Base-by-base conservation (phyloP, 2,329 filamentous ascomycete species). In the Alternaria arborescens region DNA sequence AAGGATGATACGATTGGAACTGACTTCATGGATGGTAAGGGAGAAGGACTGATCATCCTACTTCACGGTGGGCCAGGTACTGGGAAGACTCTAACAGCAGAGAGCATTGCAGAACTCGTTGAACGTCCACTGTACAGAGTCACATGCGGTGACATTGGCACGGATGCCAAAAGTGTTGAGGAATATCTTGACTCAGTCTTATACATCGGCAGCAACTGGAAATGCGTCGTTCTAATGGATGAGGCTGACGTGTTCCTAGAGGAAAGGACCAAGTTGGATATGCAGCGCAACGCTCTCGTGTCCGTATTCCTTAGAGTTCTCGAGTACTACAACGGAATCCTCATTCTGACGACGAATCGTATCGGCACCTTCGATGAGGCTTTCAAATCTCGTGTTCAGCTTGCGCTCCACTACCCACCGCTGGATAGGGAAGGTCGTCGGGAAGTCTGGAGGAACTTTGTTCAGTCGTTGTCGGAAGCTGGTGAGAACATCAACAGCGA, bases 231-330 rank as follows among this genome's bases (percentile, higher is more conserved):
- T 83, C 59, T 69, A 0, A 53, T 68, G 6, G 67, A 68, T n/a
- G 63, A 69, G 28, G 65, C 67, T 1, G 65, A 88, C 54, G 84
- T 87, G 11, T 88, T 86, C 71, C 81, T 88, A 5, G 83, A 86
- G 71, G 72, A 80, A 48, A 82, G 86, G 3, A 62, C 28, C 3
- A 32, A 53, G 18, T 48, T 40, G 2, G 65, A 64, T 26, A 24
- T 72, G 1, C 57, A 68, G 22, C 55, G 68, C 6, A 72, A 71
- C 34, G 63, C 67, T 3, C 52, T 71, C 2, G 65, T 73, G 1
- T 70, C 64, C 2, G 64, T 72, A 3, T 65, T 73, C 32, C 63
- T 82, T 3, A 72, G 81, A 2, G 63, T 73, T 0, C 61, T 82
- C 11, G 80, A 82, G 34, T 82, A 81, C 58, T 81, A 78, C 61